Evolutionary conservation across 345 rosid species (phyloP).

Genomic region (Punica granatum): DNA sequence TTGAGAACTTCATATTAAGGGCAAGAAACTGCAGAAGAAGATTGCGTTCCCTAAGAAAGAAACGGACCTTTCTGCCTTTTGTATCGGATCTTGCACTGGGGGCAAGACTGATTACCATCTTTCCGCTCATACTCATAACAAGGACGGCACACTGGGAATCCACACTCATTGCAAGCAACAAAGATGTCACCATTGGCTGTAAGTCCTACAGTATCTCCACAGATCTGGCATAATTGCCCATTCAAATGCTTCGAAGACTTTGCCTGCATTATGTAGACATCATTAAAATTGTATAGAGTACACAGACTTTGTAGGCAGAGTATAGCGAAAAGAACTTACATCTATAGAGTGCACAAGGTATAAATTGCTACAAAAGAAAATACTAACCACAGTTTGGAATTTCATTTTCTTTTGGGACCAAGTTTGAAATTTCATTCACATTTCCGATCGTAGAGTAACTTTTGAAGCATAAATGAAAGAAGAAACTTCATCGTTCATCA

Average conservation of each 20-base stretch:
- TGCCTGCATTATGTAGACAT: conserved; percentile 34
- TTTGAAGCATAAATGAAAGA: no score
- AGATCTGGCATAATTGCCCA: conserved; percentile 90
- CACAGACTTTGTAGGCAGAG: neutral
- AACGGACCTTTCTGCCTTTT: conserved; percentile 76
- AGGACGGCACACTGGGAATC: conserved; percentile 91
- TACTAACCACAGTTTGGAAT: no score
- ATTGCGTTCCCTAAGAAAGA: neutral
- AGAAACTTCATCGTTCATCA: no score
- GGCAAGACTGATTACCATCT: conserved; percentile 86
- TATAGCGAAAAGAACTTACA: neutral
- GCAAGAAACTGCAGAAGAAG: neutral
- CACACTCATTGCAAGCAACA: conserved; percentile 99
- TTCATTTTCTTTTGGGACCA: no score
- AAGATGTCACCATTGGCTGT: conserved; percentile 77
- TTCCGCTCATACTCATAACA: conserved; percentile 95
- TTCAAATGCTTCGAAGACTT: conserved; percentile 81
- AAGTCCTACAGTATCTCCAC: conserved; percentile 73
- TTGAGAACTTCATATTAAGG: neutral
- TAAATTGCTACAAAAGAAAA: no score
- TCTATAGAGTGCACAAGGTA: neutral
- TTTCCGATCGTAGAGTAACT: no score
- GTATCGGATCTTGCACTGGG: conserved; percentile 92
- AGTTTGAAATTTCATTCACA: no score
- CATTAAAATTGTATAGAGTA: neutral